Evolutionary conservation across 140 eudicot species (phyloP), one percentile per base, ranked within the genome.

Genomic region (Stevia rebaudiana): DNA sequence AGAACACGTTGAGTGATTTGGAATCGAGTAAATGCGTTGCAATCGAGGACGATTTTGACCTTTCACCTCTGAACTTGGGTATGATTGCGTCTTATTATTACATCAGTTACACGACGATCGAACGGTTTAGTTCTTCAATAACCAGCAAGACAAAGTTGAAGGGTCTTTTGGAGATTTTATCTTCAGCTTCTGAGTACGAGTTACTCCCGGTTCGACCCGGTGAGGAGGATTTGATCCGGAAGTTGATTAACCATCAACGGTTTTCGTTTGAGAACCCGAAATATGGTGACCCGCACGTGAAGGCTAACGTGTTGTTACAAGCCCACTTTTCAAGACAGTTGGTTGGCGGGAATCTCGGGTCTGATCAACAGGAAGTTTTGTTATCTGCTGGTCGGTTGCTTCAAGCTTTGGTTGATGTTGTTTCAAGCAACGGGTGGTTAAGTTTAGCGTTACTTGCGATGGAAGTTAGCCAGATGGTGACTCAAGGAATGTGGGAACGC

Each of bases 391-490:
- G 76, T 28, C 75, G 95, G 79, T 73, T 91, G 40, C 92, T 91
- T 60, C 95, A 91, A 68, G 96, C 98, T 1, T 79, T 91, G 87
- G 96, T 90, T 59, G 95, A 87, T 63, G 98, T 90, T 49, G 81
- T 87, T 44, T 82, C 98, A 54, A 90, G 95, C 80, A 87, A 63
- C 30, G 95, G 95, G 7, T 87, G 95, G 87, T 85, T 91, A 23
- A 84, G 80, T 30, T 54, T 83, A 24, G 98, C 92, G 0, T 81
- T 91, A 61, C 84, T 91, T 12, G 81, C 95, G 3, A 87, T 91
- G 96, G 98, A 91, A 61, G 91, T 88, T 57, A 76, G 92, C 51
- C 98, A 91, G 81, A 91, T 91, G 98, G 86, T 90, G 58, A 90
- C 95, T 1, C 98, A 90, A 67, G 98, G 91, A 15, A 80, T 90